Percentiles rank a stretch among this genome's conserved stretches.
Evolutionary conservation across 345 rosid species (phyloP).

Genomic region (Pistacia atlantica): DNA sequence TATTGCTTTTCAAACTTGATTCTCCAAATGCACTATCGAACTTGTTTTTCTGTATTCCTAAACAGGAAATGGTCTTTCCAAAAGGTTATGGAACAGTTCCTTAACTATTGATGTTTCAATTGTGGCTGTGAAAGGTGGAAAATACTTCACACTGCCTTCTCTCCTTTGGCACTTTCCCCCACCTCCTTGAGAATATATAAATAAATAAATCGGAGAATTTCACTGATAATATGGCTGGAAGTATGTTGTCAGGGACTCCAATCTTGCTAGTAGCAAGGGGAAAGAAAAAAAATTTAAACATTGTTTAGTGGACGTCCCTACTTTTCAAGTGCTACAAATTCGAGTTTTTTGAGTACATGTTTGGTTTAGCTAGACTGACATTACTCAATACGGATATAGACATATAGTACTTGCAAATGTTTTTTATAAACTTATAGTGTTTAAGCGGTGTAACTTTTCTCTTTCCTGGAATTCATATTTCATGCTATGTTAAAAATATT

Average conservation of each 20-base stretch:
- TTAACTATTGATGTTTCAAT: background rate
- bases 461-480: background rate
- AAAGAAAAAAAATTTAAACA: background rate
- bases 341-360: background rate
- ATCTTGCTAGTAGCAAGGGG: background rate
- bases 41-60: too few species aligned
- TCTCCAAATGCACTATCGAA: too few species aligned
- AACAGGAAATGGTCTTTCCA: background rate
- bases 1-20: too few species aligned
- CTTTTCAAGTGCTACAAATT: background rate
- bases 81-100: background rate
- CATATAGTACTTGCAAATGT: background rate
- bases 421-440: background rate
- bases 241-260: background rate
- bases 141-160: background rate
- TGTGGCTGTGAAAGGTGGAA: constrained; percentile 1
- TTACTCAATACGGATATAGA: background rate
- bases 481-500: background rate
- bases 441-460: background rate
- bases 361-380: background rate
- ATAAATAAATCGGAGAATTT: background rate
- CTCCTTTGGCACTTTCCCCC: background rate
- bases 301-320: background rate
- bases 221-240: background rate
- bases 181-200: background rate